These are phyloP conservation scores for Boletus vinaceobasis DNA, from an alignment of 768 basidiomycete species.

Conservation along the genomic window DNA sequence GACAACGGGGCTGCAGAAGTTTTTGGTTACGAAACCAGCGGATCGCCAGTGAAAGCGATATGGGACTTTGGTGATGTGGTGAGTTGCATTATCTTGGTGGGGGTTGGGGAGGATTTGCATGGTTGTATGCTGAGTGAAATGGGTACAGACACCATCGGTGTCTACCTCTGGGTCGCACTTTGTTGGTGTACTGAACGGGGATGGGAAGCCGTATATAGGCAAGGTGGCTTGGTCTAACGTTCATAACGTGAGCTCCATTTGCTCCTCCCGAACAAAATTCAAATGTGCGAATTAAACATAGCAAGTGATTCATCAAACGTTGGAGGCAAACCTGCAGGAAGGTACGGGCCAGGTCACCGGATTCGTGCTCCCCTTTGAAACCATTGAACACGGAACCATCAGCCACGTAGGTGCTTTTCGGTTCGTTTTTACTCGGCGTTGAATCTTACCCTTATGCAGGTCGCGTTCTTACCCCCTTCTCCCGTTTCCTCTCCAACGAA, in stretches of 20 bases:
- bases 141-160: constrained; percentile 39
- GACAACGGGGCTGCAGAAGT: constrained; percentile 57
- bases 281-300: constrained; percentile 24
- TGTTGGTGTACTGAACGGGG: constrained; percentile 50
- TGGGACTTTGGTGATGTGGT: constrained; percentile 61
- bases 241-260: constrained; percentile 43
- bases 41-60: constrained; percentile 40
- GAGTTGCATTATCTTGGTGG: constrained; percentile 7
- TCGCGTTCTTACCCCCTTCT: constrained; percentile 48
- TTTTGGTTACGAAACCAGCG: constrained; percentile 40
- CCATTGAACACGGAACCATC: constrained; percentile 63
- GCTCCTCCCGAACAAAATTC: neutral
- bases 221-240: constrained; percentile 66
- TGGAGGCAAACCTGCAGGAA: constrained; percentile 45
- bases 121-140: neutral
- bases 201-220: constrained; percentile 52
- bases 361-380: constrained; percentile 64
- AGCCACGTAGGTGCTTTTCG: constrained; percentile 47
- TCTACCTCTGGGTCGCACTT: constrained; percentile 50
- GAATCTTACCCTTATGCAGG: constrained; percentile 31
- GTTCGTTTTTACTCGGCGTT: neutral
- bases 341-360: constrained; percentile 47
- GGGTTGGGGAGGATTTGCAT: neutral
- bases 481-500: constrained; percentile 33
- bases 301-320: constrained; percentile 55